phyloP scores from a whole-genome alignment of 176 grass and related monocot genomes.

The Secale cereale region DNA sequence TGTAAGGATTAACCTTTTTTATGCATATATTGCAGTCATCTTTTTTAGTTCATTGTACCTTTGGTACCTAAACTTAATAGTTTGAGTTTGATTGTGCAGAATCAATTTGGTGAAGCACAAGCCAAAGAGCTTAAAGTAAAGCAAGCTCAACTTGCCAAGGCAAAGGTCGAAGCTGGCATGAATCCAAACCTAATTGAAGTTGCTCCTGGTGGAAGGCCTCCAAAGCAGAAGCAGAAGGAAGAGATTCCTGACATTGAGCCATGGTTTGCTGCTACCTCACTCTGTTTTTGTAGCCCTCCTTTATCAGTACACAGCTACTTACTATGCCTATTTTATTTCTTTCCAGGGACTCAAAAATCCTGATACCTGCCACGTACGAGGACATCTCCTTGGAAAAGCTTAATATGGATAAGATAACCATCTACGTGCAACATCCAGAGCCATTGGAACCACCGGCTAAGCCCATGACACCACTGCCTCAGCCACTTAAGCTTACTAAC shows the following conservation, averaged over 20 bases:
- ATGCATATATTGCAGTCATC: not conserved
- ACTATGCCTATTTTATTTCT: not conserved
- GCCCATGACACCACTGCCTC: constrained; percentile 67
- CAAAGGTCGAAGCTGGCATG: constrained; percentile 70
- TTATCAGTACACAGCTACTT: not conserved
- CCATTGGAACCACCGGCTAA: constrained; percentile 86
- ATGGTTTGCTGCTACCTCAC: constrained; percentile 51
- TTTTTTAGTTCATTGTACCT: constrained; percentile 11
- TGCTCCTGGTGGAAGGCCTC: constrained; percentile 43
- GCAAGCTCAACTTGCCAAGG: constrained; percentile 83
- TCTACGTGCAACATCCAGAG: constrained; percentile 82
- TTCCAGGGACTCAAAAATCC: constrained; percentile 78
- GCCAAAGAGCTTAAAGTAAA: constrained; percentile 82
- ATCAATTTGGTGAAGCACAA: constrained; percentile 98
- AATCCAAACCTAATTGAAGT: constrained; percentile 93
- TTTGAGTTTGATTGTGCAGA: constrained; percentile 36
- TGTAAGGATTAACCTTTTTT: not conserved
- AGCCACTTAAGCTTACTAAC: constrained; percentile 90
- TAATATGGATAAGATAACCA: constrained; percentile 84
- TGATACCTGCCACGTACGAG: constrained; percentile 49
- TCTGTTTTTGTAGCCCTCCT: not conserved
- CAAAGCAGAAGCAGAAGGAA: constrained; percentile 80
- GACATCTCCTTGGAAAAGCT: constrained; percentile 58
- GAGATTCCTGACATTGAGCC: constrained; percentile 91
- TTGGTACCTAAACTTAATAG: constrained; percentile 9